Evolutionary conservation across 2,329 filamentous ascomycete species (phyloP).

Genomic region (Claviceps sp.): DNA sequence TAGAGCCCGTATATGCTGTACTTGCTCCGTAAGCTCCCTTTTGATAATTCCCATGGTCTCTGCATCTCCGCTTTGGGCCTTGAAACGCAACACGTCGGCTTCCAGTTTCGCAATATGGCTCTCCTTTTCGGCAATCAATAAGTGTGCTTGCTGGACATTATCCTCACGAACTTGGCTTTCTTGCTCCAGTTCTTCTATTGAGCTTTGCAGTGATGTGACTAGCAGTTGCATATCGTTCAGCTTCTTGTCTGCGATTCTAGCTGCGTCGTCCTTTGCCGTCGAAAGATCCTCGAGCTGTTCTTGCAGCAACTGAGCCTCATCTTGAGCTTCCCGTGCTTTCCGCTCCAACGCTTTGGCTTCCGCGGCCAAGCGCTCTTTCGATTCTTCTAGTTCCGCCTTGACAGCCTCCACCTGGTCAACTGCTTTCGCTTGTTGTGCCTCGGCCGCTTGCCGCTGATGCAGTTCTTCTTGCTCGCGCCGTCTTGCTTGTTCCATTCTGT

Average conservation of each 20-base stretch:
- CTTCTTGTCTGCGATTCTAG: slow-evolving; percentile 45
- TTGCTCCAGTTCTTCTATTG: slow-evolving; percentile 44
- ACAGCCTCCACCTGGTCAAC: slow-evolving; percentile 35
- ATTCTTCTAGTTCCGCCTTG: slow-evolving; percentile 36
- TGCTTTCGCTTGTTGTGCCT: slow-evolving; percentile 38
- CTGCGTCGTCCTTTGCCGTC: slow-evolving; percentile 52
- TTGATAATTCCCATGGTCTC: slow-evolving; percentile 80
- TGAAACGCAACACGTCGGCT: slow-evolving; percentile 69
- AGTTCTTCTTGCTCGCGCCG: slow-evolving; percentile 78
- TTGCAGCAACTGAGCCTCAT: slow-evolving; percentile 58
- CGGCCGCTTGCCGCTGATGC: slow-evolving; percentile 48
- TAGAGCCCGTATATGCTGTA: slow-evolving; percentile 75
- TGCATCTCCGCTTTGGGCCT: slow-evolving; percentile 73
- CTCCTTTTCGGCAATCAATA: slow-evolving; percentile 56
- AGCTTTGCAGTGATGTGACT: slow-evolving; percentile 30
- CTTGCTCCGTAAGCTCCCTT: slow-evolving; percentile 78
- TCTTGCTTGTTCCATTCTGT: slow-evolving; percentile 69
- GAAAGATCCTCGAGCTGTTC: slow-evolving; percentile 70
- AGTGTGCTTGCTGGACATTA: slow-evolving; percentile 47
- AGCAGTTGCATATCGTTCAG: slow-evolving; percentile 41
- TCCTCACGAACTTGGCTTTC: slow-evolving; percentile 43
- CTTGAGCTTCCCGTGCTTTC: slow-evolving; percentile 55
- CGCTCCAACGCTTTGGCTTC: slow-evolving; percentile 56
- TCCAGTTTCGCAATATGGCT: slow-evolving; percentile 61
- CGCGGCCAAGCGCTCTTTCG: slow-evolving; percentile 34